phyloP scores from a whole-genome alignment of 148 eudicot species.

The Drosera capensis region DNA sequence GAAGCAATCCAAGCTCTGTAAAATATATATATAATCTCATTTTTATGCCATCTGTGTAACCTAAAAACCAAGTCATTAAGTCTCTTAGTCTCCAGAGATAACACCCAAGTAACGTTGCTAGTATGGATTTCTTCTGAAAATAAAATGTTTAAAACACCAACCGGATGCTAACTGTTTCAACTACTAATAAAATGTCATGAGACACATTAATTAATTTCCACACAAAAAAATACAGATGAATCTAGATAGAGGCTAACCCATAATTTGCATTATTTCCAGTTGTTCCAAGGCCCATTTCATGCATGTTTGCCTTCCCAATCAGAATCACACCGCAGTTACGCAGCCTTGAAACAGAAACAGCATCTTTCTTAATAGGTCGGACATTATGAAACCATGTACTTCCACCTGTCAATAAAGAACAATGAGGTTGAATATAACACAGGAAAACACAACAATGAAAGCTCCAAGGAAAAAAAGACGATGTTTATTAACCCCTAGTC shows the following conservation, averaged over 20 bases:
- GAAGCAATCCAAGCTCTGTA: too few relatives aligned
- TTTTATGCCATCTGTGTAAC: too few relatives aligned
- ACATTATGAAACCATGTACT: slow-evolving; percentile 87
- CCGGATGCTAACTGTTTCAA: too few relatives aligned
- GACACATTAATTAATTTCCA: background rate
- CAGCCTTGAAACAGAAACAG: slow-evolving; percentile 63
- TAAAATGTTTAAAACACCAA: too few relatives aligned
- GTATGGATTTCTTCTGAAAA: too few relatives aligned
- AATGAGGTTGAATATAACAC: slow-evolving; percentile 1
- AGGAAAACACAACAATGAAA: slow-evolving; percentile 1
- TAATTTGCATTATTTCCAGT: slow-evolving; percentile 87
- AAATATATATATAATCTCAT: too few relatives aligned
- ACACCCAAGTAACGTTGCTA: too few relatives aligned
- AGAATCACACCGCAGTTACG: slow-evolving; percentile 85
- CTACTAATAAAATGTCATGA: background rate
- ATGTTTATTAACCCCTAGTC: slow-evolving; percentile 38
- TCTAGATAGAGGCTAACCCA: slow-evolving; percentile 37
- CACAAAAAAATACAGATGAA: background rate
- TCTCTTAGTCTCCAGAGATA: too few relatives aligned
- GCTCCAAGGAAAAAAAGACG: background rate
- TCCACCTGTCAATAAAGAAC: slow-evolving; percentile 38
- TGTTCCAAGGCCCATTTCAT: slow-evolving; percentile 85
- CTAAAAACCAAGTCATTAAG: too few relatives aligned
- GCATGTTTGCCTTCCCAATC: slow-evolving; percentile 98
- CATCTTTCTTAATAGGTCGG: slow-evolving; percentile 64